A percentile compares a stretch with the other conserved stretches of the same genome.
Conservation (phyloP, 2,329 filamentous ascomycete genomes). For the Sclerotiophoma versabilis region DNA sequence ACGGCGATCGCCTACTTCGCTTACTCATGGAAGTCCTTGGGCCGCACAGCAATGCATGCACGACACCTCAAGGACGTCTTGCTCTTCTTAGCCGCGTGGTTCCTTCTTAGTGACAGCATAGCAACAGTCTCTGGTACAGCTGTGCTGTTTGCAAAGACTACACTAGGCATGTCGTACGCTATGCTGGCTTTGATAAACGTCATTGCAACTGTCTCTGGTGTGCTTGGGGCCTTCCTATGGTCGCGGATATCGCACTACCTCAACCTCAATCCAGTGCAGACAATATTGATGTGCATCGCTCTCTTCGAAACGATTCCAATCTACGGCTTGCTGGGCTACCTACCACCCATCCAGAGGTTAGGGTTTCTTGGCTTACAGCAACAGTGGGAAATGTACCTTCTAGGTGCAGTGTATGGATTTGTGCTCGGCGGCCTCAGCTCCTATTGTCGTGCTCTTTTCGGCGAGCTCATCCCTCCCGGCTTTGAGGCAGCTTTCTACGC, state of each 20-base stretch:
- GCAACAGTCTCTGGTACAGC: slow-evolving; percentile 95
- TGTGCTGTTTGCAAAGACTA: slow-evolving; percentile 93
- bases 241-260: slow-evolving; percentile 75
- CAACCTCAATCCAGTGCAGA: slow-evolving; percentile 78
- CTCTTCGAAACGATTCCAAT: slow-evolving; percentile 92
- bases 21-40: slow-evolving; percentile 87
- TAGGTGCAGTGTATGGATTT: slow-evolving; percentile 90
- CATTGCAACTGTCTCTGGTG: slow-evolving; percentile 82
- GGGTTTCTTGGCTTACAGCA: slow-evolving; percentile 88
- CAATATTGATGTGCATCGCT: slow-evolving; percentile 88
- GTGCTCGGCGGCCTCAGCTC: slow-evolving; percentile 91
- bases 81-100: slow-evolving; percentile 88
- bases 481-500: slow-evolving; percentile 97
- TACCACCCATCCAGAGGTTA: slow-evolving; percentile 76
- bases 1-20: slow-evolving; percentile 75
- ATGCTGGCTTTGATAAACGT: slow-evolving; percentile 92
- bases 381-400: slow-evolving; percentile 94
- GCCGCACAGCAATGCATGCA: slow-evolving; percentile 78
- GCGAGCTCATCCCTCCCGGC: slow-evolving; percentile 91
- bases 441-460: slow-evolving; percentile 91
- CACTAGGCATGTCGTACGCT: slow-evolving; percentile 86
- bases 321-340: slow-evolving; percentile 87
- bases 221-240: slow-evolving; percentile 91
- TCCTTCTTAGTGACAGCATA: slow-evolving; percentile 90
- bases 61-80: slow-evolving; percentile 75